Evolutionary conservation across 441 rosid genomes (phyloP).

Genomic region (Populus hybrid): DNA sequence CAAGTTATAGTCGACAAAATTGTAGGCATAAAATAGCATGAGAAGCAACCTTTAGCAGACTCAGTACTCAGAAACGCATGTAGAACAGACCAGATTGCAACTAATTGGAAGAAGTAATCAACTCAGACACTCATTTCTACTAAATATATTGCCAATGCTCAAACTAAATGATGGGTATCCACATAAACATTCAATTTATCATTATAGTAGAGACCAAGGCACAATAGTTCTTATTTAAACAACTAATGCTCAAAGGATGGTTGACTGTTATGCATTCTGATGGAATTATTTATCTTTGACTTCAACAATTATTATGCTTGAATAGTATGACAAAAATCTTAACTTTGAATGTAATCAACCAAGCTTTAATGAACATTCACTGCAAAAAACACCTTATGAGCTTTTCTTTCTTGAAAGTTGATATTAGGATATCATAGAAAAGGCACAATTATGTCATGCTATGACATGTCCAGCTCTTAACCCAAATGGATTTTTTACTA

Average conservation of each 20-base stretch:
- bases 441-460: not conserved
- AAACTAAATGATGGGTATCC: not conserved
- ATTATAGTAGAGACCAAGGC: not conserved
- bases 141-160: not conserved
- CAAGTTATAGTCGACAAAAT: not conserved
- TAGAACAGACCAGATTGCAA: not conserved
- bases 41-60: not conserved
- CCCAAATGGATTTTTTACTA: not conserved
- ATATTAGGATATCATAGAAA: not conserved
- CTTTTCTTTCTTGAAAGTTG: not conserved
- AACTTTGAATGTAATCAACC: not conserved
- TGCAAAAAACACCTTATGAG: not conserved
- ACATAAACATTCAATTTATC: not conserved
- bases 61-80: not conserved
- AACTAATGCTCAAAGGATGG: not conserved
- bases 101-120: not conserved
- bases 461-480: not conserved
- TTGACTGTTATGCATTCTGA: not conserved
- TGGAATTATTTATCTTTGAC: not conserved
- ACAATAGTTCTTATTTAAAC: not conserved
- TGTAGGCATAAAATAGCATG: not conserved
- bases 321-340: not conserved
- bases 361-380: not conserved
- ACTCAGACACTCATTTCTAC: not conserved
- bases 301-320: not conserved